Evolutionary conservation across 441 rosid genomes (phyloP), one percentile per base, ranked within the genome.

Genomic region (Aleurites moluccanus): DNA sequence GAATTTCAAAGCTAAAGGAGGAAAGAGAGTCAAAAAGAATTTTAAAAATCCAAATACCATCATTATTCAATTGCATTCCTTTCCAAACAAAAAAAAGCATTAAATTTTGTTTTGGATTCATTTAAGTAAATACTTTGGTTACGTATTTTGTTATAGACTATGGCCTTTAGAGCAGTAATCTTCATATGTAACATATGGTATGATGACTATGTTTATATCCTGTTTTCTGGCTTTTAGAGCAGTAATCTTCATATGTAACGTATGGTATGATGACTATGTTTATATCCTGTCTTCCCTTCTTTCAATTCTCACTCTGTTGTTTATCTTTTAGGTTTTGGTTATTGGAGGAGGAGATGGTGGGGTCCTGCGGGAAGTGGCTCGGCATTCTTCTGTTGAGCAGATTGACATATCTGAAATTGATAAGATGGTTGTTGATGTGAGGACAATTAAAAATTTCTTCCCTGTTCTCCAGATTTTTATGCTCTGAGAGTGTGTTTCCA

Each of bases 261-360:
- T 42, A 6, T 38, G 40, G 40, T 38, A 13, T 21, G 20, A 9
- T 35, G 23, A n/a, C 21, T 40, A 28, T 2, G 1, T 73, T 70
- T 70, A 10, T 28, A 21, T n/a, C n/a, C n/a, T n/a, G n/a, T n/a
- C n/a, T n/a, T n/a, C 11, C 33, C 64, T 13, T 60, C 45, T 64
- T 68, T 59, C n/a, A 27, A 42, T 23, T 38, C 52, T 74, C 47
- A 11, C 6, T 11, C 1, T 70, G 15, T 74, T 49, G 55, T 28
- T 50, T 70, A 13, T 73, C 61, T 38, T 77, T 63, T 82, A 92
- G 98, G 98, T 92, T 61, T 73, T 94, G 83, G 98, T 94, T 64
- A 94, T 94, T 79, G 98, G 98, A 18, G 98, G 98, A 73, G 98
- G 98, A 66, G 98, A 92, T 82, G 98, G 98, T 25, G 98, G 98